Conservation (phyloP, 169 alveolate species). For the Cystoisospora suis region DNA sequence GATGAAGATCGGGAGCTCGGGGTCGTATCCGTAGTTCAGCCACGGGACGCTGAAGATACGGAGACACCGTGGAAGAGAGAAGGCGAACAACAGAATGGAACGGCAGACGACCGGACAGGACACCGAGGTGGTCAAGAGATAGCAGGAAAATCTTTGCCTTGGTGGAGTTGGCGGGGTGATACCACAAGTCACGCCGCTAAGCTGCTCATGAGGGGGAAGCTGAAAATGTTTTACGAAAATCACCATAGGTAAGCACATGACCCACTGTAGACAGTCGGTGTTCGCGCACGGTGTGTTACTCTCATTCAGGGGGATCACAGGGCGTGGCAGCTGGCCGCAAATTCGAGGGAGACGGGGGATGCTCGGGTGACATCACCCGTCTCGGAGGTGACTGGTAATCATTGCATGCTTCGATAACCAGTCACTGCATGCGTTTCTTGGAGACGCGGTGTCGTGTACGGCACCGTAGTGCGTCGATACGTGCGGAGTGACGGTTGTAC, state of each 20-base stretch:
- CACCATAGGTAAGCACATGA: not conserved
- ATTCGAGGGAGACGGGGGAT: too few relatives aligned
- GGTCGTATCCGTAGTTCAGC: not conserved
- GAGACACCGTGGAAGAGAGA: not conserved
- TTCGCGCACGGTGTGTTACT: too few relatives aligned
- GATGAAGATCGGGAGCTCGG: not conserved
- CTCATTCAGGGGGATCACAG: too few relatives aligned
- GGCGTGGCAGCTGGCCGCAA: too few relatives aligned
- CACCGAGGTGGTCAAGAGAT: not conserved
- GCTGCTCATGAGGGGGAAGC: not conserved
- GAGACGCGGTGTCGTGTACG: too few relatives aligned
- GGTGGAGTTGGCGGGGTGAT: conserved; percentile 8
- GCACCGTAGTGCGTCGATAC: too few relatives aligned
- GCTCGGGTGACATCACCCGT: too few relatives aligned
- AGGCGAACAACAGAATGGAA: not conserved
- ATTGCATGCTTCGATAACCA: too few relatives aligned
- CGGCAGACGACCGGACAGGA: not conserved
- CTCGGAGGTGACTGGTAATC: too few relatives aligned
- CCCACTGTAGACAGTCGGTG: too few relatives aligned
- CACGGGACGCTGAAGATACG: not conserved
- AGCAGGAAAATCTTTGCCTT: not conserved
- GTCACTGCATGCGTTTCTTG: too few relatives aligned
- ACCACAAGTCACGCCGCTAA: not conserved
- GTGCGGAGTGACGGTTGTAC: too few relatives aligned
- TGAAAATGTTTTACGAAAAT: not conserved